These are phyloP conservation scores for Thalassiosira gravida DNA, from an alignment of 352 stramenopile genomes.

Conservation along the genomic window DNA sequence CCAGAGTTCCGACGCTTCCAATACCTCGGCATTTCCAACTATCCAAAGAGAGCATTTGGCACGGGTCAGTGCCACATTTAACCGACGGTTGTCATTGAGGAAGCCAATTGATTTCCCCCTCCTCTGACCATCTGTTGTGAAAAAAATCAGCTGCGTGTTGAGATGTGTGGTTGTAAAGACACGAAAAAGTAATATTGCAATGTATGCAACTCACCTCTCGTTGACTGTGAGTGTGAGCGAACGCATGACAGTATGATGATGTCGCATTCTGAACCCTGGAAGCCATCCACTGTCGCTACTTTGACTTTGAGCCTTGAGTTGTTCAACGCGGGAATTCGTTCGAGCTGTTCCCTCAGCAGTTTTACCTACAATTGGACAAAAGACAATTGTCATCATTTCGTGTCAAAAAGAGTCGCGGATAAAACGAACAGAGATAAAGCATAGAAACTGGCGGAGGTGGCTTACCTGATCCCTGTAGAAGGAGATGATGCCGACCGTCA, in stretches of 20 bases:
- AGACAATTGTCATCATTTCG: too few relatives aligned
- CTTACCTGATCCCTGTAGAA: conserved; percentile 36
- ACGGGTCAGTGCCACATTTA: conserved; percentile 55
- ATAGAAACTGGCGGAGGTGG: background rate
- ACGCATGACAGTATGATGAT: background rate
- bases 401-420: conserved; percentile 3
- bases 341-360: conserved; percentile 39
- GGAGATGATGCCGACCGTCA: conserved; percentile 48
- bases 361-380: conserved; percentile 35
- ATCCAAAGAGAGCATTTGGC: conserved; percentile 38
- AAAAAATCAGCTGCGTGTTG: too few relatives aligned
- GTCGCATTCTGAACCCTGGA: conserved; percentile 88
- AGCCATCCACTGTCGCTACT: conserved; percentile 92
- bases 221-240: conserved; percentile 23
- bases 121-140: too few relatives aligned
- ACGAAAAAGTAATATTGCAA: too few relatives aligned
- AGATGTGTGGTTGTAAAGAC: too few relatives aligned
- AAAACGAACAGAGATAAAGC: background rate
- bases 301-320: conserved; percentile 25
- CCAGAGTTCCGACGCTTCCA: conserved; percentile 43
- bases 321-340: conserved; percentile 34
- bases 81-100: conserved; percentile 34
- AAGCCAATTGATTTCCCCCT: conserved; percentile 34
- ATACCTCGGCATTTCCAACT: conserved; percentile 48
- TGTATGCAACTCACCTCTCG: conserved; percentile 27